These are phyloP conservation scores for Monosporozyma unispora DNA, from an alignment of 805 yeast genomes.

Conservation along the genomic window DNA sequence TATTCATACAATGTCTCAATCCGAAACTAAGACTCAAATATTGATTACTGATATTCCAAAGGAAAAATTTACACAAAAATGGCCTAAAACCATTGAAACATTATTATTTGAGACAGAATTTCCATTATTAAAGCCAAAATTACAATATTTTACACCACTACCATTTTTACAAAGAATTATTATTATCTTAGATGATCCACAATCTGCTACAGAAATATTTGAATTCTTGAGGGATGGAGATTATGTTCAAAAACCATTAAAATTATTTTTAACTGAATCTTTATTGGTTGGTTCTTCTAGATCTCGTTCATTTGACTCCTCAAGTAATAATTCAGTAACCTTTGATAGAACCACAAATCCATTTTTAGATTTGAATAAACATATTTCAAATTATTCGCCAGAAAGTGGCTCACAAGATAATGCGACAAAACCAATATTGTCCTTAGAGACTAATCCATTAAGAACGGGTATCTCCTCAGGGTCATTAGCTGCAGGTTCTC, in stretches of 20 bases:
- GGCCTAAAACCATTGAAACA: slow-evolving; percentile 21
- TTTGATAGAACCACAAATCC: slow-evolving; percentile 2
- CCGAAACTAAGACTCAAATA: slow-evolving; percentile 20
- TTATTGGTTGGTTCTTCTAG: not conserved
- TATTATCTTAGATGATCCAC: slow-evolving; percentile 28
- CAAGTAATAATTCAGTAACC: too few relatives aligned
- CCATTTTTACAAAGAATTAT: slow-evolving; percentile 37
- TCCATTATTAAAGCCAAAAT: slow-evolving; percentile 15
- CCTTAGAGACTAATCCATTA: slow-evolving; percentile 21
- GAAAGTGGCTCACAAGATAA: not conserved
- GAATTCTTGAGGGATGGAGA: slow-evolving; percentile 11
- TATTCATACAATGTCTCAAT: not conserved
- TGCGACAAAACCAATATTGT: slow-evolving; percentile 17
- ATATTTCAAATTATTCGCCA: not conserved
- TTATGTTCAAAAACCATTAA: slow-evolving; percentile 11
- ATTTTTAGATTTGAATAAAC: not conserved
- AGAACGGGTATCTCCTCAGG: slow-evolving; percentile 14
- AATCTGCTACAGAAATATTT: slow-evolving; percentile 18
- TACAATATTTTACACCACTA: slow-evolving; percentile 33
- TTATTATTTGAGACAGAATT: slow-evolving; percentile 18
- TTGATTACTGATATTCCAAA: slow-evolving; percentile 27
- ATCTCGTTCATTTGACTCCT: slow-evolving; percentile 1
- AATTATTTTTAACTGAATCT: slow-evolving; percentile 30
- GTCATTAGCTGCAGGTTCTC: slow-evolving; percentile 18
- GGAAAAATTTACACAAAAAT: slow-evolving; percentile 15